Percentiles rank a stretch among this genome's conserved stretches.
phyloP scores from a whole-genome alignment of 2,329 filamentous ascomycete genomes.

The Diaporthe eres region DNA sequence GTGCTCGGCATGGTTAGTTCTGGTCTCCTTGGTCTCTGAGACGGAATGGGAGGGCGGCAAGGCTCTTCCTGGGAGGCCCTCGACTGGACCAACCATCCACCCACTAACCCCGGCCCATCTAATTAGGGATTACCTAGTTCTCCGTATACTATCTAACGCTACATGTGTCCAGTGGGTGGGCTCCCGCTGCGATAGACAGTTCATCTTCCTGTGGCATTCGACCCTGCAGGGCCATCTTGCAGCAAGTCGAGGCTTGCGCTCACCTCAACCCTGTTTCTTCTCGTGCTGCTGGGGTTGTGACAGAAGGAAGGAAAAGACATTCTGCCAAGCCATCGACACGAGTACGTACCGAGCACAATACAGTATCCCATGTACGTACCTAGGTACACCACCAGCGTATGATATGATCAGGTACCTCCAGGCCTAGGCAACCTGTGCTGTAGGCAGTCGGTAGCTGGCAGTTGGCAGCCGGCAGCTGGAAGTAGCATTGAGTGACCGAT shows the following conservation, averaged over 20 bases:
- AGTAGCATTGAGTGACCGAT: conserved; percentile 3
- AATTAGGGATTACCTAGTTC: background rate
- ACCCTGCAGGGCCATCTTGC: conserved; percentile 24
- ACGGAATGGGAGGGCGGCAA: conserved; percentile 9
- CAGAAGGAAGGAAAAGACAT: conserved; percentile 4
- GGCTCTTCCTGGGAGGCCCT: conserved; percentile 26
- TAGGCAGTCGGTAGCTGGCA: background rate
- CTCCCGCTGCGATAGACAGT: background rate
- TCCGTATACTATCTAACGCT: no score
- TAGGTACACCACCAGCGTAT: background rate
- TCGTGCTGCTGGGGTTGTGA: conserved; percentile 5
- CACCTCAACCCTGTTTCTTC: background rate
- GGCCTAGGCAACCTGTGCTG: background rate
- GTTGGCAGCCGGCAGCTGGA: background rate
- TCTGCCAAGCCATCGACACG: conserved; percentile 13
- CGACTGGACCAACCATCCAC: background rate
- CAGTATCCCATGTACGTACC: background rate
- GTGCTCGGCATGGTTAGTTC: conserved; percentile 25
- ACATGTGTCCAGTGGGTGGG: conserved; percentile 12
- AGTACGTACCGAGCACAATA: background rate
- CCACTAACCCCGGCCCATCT: background rate
- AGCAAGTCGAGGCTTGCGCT: background rate
- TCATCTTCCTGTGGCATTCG: background rate
- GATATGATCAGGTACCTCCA: background rate
- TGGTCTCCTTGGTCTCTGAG: conserved; percentile 12